phyloP scores from a whole-genome alignment of 2,329 filamentous ascomycete species.

The Ustilaginoidea virens region DNA sequence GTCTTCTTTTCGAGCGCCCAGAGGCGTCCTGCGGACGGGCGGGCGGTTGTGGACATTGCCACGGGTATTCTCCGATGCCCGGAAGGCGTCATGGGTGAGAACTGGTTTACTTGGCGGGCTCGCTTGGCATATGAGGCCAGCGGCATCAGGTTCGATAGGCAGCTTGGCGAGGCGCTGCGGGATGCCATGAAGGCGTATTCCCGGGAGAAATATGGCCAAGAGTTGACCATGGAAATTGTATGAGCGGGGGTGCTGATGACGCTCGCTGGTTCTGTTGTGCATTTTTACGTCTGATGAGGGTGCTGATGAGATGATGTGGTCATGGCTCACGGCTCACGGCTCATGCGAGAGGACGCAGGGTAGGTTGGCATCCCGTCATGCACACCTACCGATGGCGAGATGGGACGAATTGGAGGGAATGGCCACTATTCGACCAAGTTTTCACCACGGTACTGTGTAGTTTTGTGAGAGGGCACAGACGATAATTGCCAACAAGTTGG shows the following conservation, averaged over 20 bases:
- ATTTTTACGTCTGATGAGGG: too few relatives aligned
- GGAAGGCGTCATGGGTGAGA: slow-evolving; percentile 25
- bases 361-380: too few relatives aligned
- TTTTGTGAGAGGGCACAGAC: too few relatives aligned
- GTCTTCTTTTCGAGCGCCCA: slow-evolving; percentile 19
- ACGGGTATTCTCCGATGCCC: slow-evolving; percentile 28
- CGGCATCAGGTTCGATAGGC: slow-evolving; percentile 20
- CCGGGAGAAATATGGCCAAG: slow-evolving; percentile 17
- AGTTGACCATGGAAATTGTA: slow-evolving; percentile 11
- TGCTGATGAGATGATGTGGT: too few relatives aligned
- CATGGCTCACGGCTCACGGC: too few relatives aligned
- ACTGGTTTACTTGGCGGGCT: slow-evolving; percentile 31
- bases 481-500: too few relatives aligned
- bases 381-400: too few relatives aligned
- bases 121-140: slow-evolving; percentile 17
- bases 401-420: too few relatives aligned
- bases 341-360: too few relatives aligned
- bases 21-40: slow-evolving; percentile 13
- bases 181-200: slow-evolving; percentile 24
- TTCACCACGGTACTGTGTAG: too few relatives aligned
- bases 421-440: too few relatives aligned
- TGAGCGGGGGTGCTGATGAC: neutral
- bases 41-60: slow-evolving; percentile 25
- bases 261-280: too few relatives aligned
- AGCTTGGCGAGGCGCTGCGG: slow-evolving; percentile 19